These are phyloP conservation scores for Ogataea nakhonphanomensis DNA, from an alignment of 805 yeast genomes.

Conservation along the genomic window DNA sequence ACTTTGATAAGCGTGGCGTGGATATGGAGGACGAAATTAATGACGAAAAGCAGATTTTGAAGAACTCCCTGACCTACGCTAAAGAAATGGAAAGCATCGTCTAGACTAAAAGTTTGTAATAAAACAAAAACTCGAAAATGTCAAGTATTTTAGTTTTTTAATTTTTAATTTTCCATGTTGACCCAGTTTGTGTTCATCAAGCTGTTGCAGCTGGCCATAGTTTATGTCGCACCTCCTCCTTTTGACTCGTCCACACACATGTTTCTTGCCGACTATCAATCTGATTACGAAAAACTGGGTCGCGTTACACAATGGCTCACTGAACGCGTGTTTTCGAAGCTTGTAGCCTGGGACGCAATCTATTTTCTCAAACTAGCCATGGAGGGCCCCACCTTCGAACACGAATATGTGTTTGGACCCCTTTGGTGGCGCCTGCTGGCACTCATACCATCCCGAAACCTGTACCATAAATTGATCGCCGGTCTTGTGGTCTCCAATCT, in stretches of 20 bases:
- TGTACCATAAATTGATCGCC: constrained; percentile 43
- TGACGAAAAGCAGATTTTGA: constrained; percentile 50
- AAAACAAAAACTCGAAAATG: not conserved
- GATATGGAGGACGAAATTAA: constrained; percentile 32
- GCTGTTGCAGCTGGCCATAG: constrained; percentile 35
- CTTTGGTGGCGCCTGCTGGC: constrained; percentile 58
- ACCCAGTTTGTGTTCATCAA: constrained; percentile 33
- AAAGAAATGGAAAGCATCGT: constrained; percentile 90
- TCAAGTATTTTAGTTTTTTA: constrained; percentile 1
- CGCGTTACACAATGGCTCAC: constrained; percentile 5
- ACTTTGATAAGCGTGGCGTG: constrained; percentile 34
- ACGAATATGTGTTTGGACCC: constrained; percentile 86
- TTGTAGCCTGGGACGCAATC: constrained; percentile 84
- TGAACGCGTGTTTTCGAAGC: constrained; percentile 40
- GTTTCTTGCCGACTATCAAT: constrained; percentile 27
- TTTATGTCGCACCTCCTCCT: constrained; percentile 40
- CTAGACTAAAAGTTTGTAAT: constrained; percentile 31
- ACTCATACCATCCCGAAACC: constrained; percentile 24
- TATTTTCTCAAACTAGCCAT: constrained; percentile 61
- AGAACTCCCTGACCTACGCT: constrained; percentile 79
- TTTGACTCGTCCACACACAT: constrained; percentile 49
- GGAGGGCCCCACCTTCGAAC: constrained; percentile 63
- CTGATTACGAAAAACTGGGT: constrained; percentile 11
- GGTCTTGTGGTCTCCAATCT: constrained; percentile 51
- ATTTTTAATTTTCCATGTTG: constrained; percentile 11